Conservation (phyloP, 2,329 filamentous ascomycete species). For the Claviceps humidiphila region DNA sequence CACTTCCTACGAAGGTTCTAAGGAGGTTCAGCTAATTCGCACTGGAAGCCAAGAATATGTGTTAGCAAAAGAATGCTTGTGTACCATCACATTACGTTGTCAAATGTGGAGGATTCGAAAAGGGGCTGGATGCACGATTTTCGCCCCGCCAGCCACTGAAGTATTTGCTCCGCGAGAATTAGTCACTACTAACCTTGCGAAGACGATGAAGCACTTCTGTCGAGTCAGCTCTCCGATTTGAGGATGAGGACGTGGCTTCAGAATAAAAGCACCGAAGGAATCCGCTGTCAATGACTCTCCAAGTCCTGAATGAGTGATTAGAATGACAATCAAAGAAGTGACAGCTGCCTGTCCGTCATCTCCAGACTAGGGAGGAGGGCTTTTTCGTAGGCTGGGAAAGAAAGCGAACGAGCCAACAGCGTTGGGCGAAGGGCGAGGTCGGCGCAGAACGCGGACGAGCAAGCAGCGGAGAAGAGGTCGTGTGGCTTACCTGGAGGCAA, state of each 20-base stretch:
- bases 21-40: background rate
- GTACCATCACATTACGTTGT: background rate
- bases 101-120: background rate
- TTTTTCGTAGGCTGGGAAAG: background rate
- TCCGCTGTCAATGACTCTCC: slow-evolving; percentile 8
- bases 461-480: slow-evolving; percentile 6
- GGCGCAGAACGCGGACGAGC: slow-evolving; percentile 6
- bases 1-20: background rate
- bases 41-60: background rate
- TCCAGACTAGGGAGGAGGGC: background rate
- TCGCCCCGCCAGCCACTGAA: background rate
- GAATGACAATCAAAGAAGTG: slow-evolving; percentile 3
- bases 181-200: slow-evolving; percentile 10
- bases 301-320: slow-evolving; percentile 4
- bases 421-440: slow-evolving; percentile 2
- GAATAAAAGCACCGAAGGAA: slow-evolving; percentile 3
- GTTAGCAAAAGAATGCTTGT: background rate
- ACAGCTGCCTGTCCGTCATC: background rate
- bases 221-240: slow-evolving; percentile 5
- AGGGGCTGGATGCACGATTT: background rate
- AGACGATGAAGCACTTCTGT: slow-evolving; percentile 7
- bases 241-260: background rate
- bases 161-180: background rate
- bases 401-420: slow-evolving; percentile 6
- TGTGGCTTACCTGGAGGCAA: slow-evolving; percentile 18